Base-by-base conservation (phyloP, 495 filamentous ascomycete genomes). In the Daldinia concentrica region DNA sequence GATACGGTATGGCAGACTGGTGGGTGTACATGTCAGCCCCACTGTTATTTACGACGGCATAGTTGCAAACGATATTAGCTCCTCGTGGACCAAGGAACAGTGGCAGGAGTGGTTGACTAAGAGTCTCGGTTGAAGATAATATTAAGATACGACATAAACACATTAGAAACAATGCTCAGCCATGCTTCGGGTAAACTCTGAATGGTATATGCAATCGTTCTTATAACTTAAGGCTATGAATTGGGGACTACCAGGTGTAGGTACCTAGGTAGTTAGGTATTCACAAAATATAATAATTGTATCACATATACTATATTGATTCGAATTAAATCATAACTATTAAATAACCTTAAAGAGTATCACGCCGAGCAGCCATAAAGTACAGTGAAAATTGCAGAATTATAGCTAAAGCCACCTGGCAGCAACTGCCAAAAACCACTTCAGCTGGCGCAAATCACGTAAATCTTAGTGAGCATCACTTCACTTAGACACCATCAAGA, bases 41-140 rank as follows among this genome's bases (percentile, higher is more conserved):
- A 97, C 93, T 1, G 92, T 96, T 17, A 79, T 96, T 45, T 95
- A 97, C 80, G 88, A 98, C 80, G 93, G 92, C 8, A 86, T 94
- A 43, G 91, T 95, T 51, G 92, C 91, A 66, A 87, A 86, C 65
- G 85, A 89, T 17, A 93, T 97, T 69, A 90, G 88, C 48, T 93
- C 90, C 58, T 86, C 88, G 51, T 97, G 94, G 86, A 90, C 86
- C 3, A 83, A 80, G 74, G 88, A 90, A 58, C 90, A 95, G 79
- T 99, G 94, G 94, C 83, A 87, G 73, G 88, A 93, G 78, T 98
- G 92, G 92, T 77, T 97, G 77, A 85, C 83, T 71, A 91, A 92
- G 83, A 95, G 91, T 77, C 80, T 93, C 67, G 84, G 81, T 69
- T 95, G 81, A 83, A 62, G 58, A 19, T 36, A n/a, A 15, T 15